Base-by-base conservation (phyloP, 495 filamentous ascomycete species). In the Aspergillus incahuasiensis region DNA sequence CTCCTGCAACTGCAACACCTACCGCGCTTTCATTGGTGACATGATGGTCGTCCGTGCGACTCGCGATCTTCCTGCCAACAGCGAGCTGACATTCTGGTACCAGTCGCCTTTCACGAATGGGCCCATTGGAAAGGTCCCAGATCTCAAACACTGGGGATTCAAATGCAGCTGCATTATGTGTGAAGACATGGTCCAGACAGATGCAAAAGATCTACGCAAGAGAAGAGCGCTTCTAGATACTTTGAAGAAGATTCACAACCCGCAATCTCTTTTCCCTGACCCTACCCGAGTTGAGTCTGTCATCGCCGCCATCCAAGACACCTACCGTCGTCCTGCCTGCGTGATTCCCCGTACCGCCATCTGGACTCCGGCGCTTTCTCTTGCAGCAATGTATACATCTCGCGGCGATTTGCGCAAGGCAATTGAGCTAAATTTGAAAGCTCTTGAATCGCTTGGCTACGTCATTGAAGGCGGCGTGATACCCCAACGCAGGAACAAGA, bases 21-120 rank as follows among this genome's bases (percentile, higher is more conserved):
- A 46, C 3, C 73, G 78, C 20, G 61, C 75, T 19, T 84, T 82
- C 63, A 79, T 85, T 54, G 80, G 82, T 41, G 83, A 86, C 60
- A 74, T 87, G 70, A 76, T 79, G 68, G 68, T 85, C 45, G 56
- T 82, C 20, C 79, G 81, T n/a, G 81, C 83, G 0, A 62, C 67
- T 8, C 54, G 58, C 19, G 63, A 77, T 58, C 66, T 87, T 8
- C 62, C 64, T 4, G 48, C 69, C 0, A 69, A 76, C 50, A 77
- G 79, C 13, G 83, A 86, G 58, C 43, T 86, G 20, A 77, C 71
- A 0, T 63, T 69, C 46, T 63, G 59, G 48, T 76, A 76, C 50
- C 42, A 62, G 43, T 48, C 54, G 19, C 62, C 72, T 64, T 43
- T 63, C 63, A 66, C 48, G 56, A 55, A 52, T 12, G 63, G 48